Base-by-base conservation (phyloP, 2,329 filamentous ascomycete genomes). In the Lachnellula occidentalis region DNA sequence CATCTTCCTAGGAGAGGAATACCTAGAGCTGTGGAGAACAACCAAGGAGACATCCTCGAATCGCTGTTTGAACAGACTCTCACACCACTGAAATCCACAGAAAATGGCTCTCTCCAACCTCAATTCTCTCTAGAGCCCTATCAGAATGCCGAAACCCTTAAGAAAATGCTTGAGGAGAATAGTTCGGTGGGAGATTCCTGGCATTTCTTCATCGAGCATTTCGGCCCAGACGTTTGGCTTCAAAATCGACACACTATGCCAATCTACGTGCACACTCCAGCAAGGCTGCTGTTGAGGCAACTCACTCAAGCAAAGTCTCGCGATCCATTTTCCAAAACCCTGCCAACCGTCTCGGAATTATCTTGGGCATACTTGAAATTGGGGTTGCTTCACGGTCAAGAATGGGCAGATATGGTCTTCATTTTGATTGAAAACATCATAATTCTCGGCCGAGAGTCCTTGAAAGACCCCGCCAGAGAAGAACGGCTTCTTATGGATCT, bases 121-220 rank as follows among this genome's bases (percentile, higher is more conserved):
- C 39, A 48, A 19, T 42, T 56, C 2, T 55, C 61, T 15, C 48
- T 67, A 8, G 60, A 63, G 39, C 55, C 64, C 21, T 69, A 68
- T 46, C 58, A 65, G 45, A 47, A 66, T 55, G 60, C 58, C 7
- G 60, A 65, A 22, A 54, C 53, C 22, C 55, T 70, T 6, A 63
- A 59, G 24, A 51, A 58, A 22, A 67, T 68, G 60, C 57, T 70
- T n/a, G 34, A 19, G 19, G 45, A 61, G 17, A 46, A 53, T 12
- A 45, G 48, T n/a, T 56, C 57, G 11, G 51, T 62, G 12, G 42
- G 34, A 9, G 63, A 67, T 8, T 58, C 61, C 17, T 70, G 66
- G 66, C 39, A 60, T 22, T 69, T 67, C 55, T 70, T 70, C 37
- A 39, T 65, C 3, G 54, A 66, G 48, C 58, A 69, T 51, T 67